Conservation (phyloP, 2,329 filamentous ascomycete species). For the Colletotrichum sojae region DNA sequence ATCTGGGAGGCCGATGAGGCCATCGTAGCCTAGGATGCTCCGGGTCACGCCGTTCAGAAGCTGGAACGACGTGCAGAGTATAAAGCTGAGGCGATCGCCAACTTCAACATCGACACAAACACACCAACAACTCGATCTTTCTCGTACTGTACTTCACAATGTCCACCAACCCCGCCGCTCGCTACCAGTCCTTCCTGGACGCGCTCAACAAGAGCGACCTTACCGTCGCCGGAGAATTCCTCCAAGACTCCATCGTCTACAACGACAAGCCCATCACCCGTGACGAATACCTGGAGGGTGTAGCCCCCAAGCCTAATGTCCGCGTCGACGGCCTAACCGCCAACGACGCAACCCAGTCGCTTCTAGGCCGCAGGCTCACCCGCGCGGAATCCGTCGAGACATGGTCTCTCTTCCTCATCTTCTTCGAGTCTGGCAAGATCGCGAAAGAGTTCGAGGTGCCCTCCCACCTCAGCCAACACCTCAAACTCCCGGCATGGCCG, state of each 20-base stretch:
- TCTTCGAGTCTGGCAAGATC: constrained; percentile 18
- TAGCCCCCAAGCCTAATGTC: neutral
- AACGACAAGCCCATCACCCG: neutral
- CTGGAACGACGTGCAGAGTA: too few species aligned
- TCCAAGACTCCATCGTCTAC: neutral
- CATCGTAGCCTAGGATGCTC: too few species aligned
- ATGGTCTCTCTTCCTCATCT: constrained; percentile 7
- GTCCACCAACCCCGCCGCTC: neutral
- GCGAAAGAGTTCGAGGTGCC: neutral
- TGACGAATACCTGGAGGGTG: neutral
- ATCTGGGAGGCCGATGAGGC: too few species aligned
- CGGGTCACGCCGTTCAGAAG: too few species aligned
- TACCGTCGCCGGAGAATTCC: neutral
- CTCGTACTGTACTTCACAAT: neutral
- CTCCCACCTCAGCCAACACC: neutral
- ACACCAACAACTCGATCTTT: too few species aligned
- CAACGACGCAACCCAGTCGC: constrained; percentile 4
- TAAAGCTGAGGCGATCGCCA: too few species aligned
- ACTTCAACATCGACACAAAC: too few species aligned
- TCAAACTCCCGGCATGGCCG: neutral
- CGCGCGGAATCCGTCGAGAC: neutral
- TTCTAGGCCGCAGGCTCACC: neutral
- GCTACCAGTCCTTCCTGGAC: neutral
- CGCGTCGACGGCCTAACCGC: neutral
- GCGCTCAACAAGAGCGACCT: neutral